Conservation (phyloP, 768 basidiomycete species). For the Lyophyllum atratum region DNA sequence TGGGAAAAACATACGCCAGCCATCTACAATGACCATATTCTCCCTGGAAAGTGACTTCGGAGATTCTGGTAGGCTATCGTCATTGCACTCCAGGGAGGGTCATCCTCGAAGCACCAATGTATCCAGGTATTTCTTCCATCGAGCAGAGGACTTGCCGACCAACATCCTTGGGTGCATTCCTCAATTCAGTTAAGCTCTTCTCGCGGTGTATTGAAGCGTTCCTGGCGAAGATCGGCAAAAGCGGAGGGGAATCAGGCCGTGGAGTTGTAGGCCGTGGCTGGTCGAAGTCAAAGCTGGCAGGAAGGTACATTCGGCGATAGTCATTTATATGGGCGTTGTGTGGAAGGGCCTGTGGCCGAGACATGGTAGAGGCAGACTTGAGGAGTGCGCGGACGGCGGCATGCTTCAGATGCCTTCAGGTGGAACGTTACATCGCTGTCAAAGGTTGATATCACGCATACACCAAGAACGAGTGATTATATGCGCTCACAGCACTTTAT, state of each 20-base stretch:
- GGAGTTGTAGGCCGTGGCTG: slow-evolving; percentile 24
- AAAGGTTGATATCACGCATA: background rate
- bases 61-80: slow-evolving; percentile 23
- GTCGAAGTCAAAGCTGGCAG: slow-evolving; percentile 12
- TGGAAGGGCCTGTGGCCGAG: slow-evolving; percentile 2
- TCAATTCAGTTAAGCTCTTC: background rate
- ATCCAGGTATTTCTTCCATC: slow-evolving; percentile 43
- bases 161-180: background rate
- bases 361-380: slow-evolving; percentile 11
- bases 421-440: slow-evolving; percentile 17
- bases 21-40: slow-evolving; percentile 61
- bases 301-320: slow-evolving; percentile 15
- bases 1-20: slow-evolving; percentile 54
- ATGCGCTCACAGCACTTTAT: slow-evolving; percentile 43
- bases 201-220: background rate
- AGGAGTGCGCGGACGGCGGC: slow-evolving; percentile 21
- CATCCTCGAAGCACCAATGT: slow-evolving; percentile 19
- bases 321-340: slow-evolving; percentile 1
- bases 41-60: slow-evolving; percentile 34
- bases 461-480: background rate
- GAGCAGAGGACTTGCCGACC: slow-evolving; percentile 12
- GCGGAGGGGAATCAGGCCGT: slow-evolving; percentile 26
- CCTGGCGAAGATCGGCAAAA: slow-evolving; percentile 35
- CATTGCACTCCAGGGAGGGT: slow-evolving; percentile 20
- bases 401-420: slow-evolving; percentile 20